These are phyloP conservation scores for Lepiota subincarnata DNA, from an alignment of 768 basidiomycete genomes.

Conservation along the genomic window DNA sequence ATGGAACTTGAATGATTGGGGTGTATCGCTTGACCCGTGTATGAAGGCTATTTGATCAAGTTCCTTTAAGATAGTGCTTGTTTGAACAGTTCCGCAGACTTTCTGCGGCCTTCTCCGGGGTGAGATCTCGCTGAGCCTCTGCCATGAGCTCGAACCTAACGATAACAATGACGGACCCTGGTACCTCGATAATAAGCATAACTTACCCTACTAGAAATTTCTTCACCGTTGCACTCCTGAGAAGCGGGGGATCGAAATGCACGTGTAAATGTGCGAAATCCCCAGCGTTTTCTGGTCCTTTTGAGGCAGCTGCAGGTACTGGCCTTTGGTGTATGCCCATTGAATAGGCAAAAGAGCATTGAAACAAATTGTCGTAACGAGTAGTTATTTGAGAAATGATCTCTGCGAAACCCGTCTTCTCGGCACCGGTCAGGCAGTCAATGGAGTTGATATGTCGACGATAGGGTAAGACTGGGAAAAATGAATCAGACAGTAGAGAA, in stretches of 20 bases:
- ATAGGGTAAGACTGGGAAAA: slow-evolving; percentile 62
- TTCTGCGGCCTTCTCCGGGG: slow-evolving; percentile 81
- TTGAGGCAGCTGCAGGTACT: slow-evolving; percentile 33
- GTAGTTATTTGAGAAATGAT: slow-evolving; percentile 62
- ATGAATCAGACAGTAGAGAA: background rate
- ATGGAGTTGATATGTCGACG: slow-evolving; percentile 76
- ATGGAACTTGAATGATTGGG: slow-evolving; percentile 47
- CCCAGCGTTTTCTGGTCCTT: slow-evolving; percentile 35
- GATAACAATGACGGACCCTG: background rate
- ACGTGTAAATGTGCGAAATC: slow-evolving; percentile 79
- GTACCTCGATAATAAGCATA: background rate
- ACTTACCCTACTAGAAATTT: slow-evolving; percentile 89
- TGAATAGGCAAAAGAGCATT: slow-evolving; percentile 87
- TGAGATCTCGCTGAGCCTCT: slow-evolving; percentile 86
- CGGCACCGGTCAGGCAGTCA: slow-evolving; percentile 51
- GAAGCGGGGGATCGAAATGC: slow-evolving; percentile 81
- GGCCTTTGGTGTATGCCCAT: slow-evolving; percentile 94
- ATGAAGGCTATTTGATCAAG: background rate
- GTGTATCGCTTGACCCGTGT: background rate
- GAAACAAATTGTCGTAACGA: slow-evolving; percentile 76
- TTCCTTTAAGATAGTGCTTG: slow-evolving; percentile 51
- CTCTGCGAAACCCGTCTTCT: slow-evolving; percentile 61
- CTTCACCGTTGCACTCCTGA: slow-evolving; percentile 75
- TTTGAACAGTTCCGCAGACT: slow-evolving; percentile 51
- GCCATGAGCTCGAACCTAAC: slow-evolving; percentile 85